phyloP scores from a whole-genome alignment of 805 yeast species.

The Cyberlindnera xylosilytica region DNA sequence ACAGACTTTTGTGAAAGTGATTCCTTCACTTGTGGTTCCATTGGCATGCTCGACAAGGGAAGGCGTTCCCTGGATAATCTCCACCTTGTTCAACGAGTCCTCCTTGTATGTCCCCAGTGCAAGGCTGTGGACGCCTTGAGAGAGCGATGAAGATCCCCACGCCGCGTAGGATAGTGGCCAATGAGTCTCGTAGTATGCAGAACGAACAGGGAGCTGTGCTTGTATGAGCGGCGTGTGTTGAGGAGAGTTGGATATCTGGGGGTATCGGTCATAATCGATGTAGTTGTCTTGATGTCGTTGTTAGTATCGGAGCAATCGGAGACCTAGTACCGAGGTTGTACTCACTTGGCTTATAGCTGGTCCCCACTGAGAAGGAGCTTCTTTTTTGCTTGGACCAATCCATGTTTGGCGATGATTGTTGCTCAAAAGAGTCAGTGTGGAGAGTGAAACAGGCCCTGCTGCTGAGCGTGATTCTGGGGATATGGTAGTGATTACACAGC shows the following conservation, averaged over 20 bases:
- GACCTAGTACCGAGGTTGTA: neutral
- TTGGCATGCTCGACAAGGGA: constrained; percentile 26
- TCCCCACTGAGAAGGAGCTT: constrained; percentile 28
- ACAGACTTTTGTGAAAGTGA: constrained; percentile 44
- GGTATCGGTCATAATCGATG: constrained; percentile 17
- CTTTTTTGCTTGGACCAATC: constrained; percentile 27
- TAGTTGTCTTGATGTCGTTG: constrained; percentile 4
- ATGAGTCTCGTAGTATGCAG: constrained; percentile 44
- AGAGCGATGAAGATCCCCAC: constrained; percentile 35
- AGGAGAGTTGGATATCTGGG: constrained; percentile 12
- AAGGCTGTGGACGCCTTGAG: constrained; percentile 41
- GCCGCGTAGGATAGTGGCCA: constrained; percentile 51
- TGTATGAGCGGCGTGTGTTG: constrained; percentile 13
- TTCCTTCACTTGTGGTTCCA: constrained; percentile 27
- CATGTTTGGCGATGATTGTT: constrained; percentile 12
- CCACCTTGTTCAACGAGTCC: constrained; percentile 66
- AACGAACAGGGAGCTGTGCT: constrained; percentile 28
- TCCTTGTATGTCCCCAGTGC: constrained; percentile 81
- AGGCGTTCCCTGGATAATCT: constrained; percentile 40
- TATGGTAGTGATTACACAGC: too few species aligned
- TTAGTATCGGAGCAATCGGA: too few species aligned
- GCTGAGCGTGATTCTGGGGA: too few species aligned
- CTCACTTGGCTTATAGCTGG: constrained; percentile 19
- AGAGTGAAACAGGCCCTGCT: too few species aligned
- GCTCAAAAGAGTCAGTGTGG: too few species aligned